Evolutionary conservation across 331 rosid species (phyloP), one percentile per base, ranked within the genome.

Genomic region (Rhamnella rubrinervis): DNA sequence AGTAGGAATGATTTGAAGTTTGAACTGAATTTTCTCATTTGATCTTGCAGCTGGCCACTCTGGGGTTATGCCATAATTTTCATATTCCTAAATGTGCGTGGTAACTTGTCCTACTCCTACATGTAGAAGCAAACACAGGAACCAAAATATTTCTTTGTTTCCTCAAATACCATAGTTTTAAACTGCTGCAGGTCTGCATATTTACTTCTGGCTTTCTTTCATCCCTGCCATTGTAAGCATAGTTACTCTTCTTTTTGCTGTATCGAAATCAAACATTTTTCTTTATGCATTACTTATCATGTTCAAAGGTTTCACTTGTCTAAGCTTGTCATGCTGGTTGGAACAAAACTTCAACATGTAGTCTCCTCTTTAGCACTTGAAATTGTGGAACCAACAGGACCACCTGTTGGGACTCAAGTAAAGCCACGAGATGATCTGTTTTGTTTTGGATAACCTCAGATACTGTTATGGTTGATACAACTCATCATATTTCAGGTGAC

Each of bases 161-260:
- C 52, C 69, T 72, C 38, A 55, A 52, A 77, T 59, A n/a, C 51
- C 74, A 19, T 44, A 38, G 16, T 40, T 14, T 77, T 31, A 44
- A 60, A 69, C 78, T 77, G 21, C 66, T 82, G 68, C 87, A 91
- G 98, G 98, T 71, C 76, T 87, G 66, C 83, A 93, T 71, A 85
- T 91, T 71, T 93, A 93, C 88, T 89, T 93, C 84, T 93, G 98
- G 98, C 83, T 93, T 75, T 93, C 97, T 68, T 93, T 93, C 76
- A 91, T 93, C 81, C 98, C 98, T 39, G 97, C 89, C 66, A 81
- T 90, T 76, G 97, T 91, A 87, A 81, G 95, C 79, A 67, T 65
- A 55, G 49, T 59, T 68, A 6, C 61, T 67, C 57, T 1, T 26
- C 0, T 74, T 63, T 56, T 67, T 61, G 6, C 37, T 55, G 39